A percentile compares a stretch with the other conserved stretches of the same genome.
Evolutionary conservation across 805 yeast genomes (phyloP).

Genomic region (Cyberlindnera amylophila): DNA sequence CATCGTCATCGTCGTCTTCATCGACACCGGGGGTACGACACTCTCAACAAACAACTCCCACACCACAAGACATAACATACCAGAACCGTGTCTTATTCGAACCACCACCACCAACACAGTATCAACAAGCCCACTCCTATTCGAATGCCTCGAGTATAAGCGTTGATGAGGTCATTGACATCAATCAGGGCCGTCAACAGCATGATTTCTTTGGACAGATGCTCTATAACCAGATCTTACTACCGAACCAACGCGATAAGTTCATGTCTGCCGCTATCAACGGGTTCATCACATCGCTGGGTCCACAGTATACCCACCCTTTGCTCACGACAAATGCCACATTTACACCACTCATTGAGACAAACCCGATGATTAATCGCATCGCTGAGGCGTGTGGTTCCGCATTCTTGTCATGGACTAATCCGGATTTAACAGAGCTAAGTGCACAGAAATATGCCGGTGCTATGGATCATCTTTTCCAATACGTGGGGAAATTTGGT

Average conservation of each 20-base stretch:
- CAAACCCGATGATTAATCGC: constrained; percentile 29
- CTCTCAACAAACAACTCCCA: too few relatives aligned
- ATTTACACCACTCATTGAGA: constrained; percentile 34
- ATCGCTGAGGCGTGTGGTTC: constrained; percentile 41
- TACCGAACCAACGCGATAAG: constrained; percentile 6
- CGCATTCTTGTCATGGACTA: constrained; percentile 34
- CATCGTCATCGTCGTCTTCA: too few relatives aligned
- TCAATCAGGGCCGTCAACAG: background rate
- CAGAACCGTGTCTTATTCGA: too few relatives aligned
- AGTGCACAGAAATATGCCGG: constrained; percentile 26
- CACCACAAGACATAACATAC: too few relatives aligned
- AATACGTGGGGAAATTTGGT: background rate
- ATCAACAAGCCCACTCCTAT: too few relatives aligned
- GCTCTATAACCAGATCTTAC: constrained; percentile 2
- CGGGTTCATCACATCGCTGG: constrained; percentile 38
- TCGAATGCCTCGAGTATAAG: background rate
- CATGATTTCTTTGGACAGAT: background rate
- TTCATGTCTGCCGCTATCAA: constrained; percentile 31
- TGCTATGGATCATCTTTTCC: constrained; percentile 21
- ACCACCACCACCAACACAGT: too few relatives aligned
- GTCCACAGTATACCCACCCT: constrained; percentile 41
- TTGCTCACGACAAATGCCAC: constrained; percentile 37
- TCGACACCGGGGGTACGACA: too few relatives aligned
- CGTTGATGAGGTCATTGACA: background rate
- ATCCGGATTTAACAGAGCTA: constrained; percentile 26